A percentile compares a stretch with the other conserved stretches of the same genome.
phyloP scores from a whole-genome alignment of 1,284 basidiomycete genomes.

The Naganishia liquefaciens region DNA sequence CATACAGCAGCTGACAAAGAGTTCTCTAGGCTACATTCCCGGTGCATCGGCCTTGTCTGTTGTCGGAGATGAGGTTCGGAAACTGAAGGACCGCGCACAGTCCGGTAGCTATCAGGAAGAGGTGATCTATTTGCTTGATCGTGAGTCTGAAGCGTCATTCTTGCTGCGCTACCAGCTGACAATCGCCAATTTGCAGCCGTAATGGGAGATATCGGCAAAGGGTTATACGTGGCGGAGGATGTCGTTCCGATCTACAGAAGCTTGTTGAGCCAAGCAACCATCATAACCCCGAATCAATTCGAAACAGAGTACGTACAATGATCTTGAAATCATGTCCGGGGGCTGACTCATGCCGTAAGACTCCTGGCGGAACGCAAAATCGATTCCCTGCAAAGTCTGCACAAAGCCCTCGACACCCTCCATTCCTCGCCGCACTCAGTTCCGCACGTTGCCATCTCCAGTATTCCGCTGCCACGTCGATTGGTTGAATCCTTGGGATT shows the following conservation, averaged over 20 bases:
- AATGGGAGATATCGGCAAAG: slow-evolving; percentile 79
- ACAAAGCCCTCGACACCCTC: slow-evolving; percentile 68
- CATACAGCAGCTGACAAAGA: background rate
- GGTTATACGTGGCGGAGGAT: slow-evolving; percentile 80
- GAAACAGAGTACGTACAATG: slow-evolving; percentile 81
- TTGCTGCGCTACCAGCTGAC: background rate
- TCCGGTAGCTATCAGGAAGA: slow-evolving; percentile 54
- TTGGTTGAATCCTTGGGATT: slow-evolving; percentile 44
- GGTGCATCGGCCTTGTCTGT: slow-evolving; percentile 74
- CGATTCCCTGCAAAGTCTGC: slow-evolving; percentile 66
- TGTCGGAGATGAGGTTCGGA: slow-evolving; percentile 66
- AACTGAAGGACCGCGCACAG: slow-evolving; percentile 51
- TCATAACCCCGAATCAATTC: slow-evolving; percentile 98
- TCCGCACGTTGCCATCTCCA: slow-evolving; percentile 87
- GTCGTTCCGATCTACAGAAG: slow-evolving; percentile 84
- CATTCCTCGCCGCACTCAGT: slow-evolving; percentile 70
- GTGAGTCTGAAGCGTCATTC: slow-evolving; percentile 63
- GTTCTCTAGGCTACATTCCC: slow-evolving; percentile 73
- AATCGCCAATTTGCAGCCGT: slow-evolving; percentile 61
- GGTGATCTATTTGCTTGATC: slow-evolving; percentile 84
- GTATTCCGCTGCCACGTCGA: slow-evolving; percentile 60
- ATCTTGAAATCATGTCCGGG: background rate
- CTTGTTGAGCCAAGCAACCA: slow-evolving; percentile 76
- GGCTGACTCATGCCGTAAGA: slow-evolving; percentile 53
- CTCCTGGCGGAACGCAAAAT: slow-evolving; percentile 72